Evolutionary conservation across 1,284 basidiomycete species (phyloP).

Genomic region (Chalciporus sp.): DNA sequence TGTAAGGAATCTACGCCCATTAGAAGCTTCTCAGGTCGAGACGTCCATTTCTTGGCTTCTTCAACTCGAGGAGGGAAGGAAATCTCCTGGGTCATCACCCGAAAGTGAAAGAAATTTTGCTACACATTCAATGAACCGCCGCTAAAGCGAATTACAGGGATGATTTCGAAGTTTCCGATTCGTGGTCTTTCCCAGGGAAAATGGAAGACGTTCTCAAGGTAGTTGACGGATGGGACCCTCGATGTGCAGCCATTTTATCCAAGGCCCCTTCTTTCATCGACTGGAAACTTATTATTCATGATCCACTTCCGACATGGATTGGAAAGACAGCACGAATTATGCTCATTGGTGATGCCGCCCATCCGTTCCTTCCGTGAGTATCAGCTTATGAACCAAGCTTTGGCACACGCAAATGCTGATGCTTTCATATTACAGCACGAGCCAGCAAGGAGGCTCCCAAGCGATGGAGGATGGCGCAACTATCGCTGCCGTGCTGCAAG

Average conservation of each 20-base stretch:
- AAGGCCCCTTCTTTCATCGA: constrained; percentile 18
- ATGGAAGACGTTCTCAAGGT: constrained; percentile 21
- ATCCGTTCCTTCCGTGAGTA: constrained; percentile 28
- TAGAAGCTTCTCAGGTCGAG: constrained; percentile 2
- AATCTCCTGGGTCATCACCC: constrained; percentile 24
- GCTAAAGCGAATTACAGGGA: constrained; percentile 6
- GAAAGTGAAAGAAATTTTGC: constrained; percentile 1
- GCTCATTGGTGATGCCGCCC: constrained; percentile 26
- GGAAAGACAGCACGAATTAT: constrained; percentile 23
- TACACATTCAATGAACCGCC: background rate
- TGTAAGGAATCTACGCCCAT: constrained; percentile 6
- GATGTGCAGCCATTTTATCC: constrained; percentile 23
- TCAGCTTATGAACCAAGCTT: background rate
- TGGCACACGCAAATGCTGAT: background rate
- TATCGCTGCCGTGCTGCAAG: constrained; percentile 23
- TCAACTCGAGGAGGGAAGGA: constrained; percentile 16
- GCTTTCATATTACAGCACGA: constrained; percentile 16
- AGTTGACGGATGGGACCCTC: constrained; percentile 25
- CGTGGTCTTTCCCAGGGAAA: constrained; percentile 20
- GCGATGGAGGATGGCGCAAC: constrained; percentile 30
- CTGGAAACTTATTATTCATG: constrained; percentile 31
- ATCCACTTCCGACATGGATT: constrained; percentile 30
- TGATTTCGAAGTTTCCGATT: constrained; percentile 23
- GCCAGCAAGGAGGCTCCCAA: constrained; percentile 28
- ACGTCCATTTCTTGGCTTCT: constrained; percentile 19